Conservation (phyloP, 1,139 yeast species). For the Pneumocystis oryctolagi region DNA sequence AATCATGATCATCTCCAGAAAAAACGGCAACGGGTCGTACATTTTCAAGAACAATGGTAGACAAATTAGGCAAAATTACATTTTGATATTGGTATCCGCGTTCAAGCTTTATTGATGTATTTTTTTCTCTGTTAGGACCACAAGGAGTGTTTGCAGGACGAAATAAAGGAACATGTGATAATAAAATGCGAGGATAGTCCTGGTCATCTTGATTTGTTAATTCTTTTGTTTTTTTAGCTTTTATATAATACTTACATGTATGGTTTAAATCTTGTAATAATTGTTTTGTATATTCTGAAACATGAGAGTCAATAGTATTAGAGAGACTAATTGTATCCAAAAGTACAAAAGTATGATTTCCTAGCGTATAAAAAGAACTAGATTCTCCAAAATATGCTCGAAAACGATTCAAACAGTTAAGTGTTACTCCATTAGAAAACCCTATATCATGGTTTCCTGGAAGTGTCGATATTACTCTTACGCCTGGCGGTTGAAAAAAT, state of each 20-base stretch:
- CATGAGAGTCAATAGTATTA: slow-evolving; percentile 30
- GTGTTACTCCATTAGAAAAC: slow-evolving; percentile 52
- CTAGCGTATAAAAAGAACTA: slow-evolving; percentile 42
- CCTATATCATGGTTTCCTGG: slow-evolving; percentile 98
- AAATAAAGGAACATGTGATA: slow-evolving; percentile 69
- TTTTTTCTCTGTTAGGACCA: slow-evolving; percentile 57
- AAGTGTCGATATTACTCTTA: slow-evolving; percentile 33
- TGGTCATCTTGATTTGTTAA: neutral
- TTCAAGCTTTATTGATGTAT: slow-evolving; percentile 41
- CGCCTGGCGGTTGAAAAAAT: slow-evolving; percentile 29
- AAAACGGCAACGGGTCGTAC: slow-evolving; percentile 55
- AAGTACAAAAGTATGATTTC: slow-evolving; percentile 63
- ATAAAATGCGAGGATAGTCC: slow-evolving; percentile 46
- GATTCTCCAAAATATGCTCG: slow-evolving; percentile 56
- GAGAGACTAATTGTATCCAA: slow-evolving; percentile 73
- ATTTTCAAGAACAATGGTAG: slow-evolving; percentile 40
- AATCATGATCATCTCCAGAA: slow-evolving; percentile 95
- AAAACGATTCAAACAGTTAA: slow-evolving; percentile 46
- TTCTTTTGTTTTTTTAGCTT: neutral
- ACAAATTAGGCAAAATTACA: slow-evolving; percentile 42
- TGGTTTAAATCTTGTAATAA: slow-evolving; percentile 26
- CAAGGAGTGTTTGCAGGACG: slow-evolving; percentile 45
- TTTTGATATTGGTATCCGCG: slow-evolving; percentile 68
- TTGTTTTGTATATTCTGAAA: slow-evolving; percentile 31
- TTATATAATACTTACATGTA: neutral